These are phyloP conservation scores for Saturnispora diversa DNA, from an alignment of 805 yeast genomes.

Conservation along the genomic window DNA sequence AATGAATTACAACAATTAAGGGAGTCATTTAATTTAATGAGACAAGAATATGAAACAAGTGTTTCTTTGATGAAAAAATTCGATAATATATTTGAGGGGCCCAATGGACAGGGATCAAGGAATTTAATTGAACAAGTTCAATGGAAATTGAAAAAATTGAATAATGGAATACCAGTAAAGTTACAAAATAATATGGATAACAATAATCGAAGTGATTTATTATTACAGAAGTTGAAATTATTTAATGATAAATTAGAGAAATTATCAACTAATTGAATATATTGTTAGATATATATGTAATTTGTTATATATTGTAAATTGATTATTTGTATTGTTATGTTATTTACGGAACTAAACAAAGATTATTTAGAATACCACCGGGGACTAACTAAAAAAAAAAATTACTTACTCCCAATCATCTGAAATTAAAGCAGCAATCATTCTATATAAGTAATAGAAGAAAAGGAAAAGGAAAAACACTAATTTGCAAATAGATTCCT, in stretches of 20 bases:
- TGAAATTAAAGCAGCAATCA: slow-evolving; percentile 86
- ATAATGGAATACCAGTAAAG: not conserved
- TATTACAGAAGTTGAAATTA: slow-evolving; percentile 23
- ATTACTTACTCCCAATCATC: slow-evolving; percentile 36
- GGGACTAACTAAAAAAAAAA: not conserved
- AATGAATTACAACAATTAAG: slow-evolving; percentile 19
- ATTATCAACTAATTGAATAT: slow-evolving; percentile 5
- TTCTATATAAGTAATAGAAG: slow-evolving; percentile 91
- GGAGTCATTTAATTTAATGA: slow-evolving; percentile 11
- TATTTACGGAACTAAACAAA: too few relatives aligned
- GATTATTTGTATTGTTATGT: too few relatives aligned
- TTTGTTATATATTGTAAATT: not conserved
- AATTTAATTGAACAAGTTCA: slow-evolving; percentile 10
- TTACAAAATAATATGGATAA: slow-evolving; percentile 2
- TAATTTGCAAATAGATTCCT: slow-evolving; percentile 81
- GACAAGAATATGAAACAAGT: slow-evolving; percentile 15
- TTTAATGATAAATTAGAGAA: slow-evolving; percentile 23
- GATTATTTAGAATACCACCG: too few relatives aligned
- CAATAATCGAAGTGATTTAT: too few relatives aligned
- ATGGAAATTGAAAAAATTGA: slow-evolving; percentile 17
- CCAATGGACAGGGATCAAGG: too few relatives aligned
- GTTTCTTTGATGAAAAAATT: slow-evolving; percentile 1
- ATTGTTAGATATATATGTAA: not conserved
- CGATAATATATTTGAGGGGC: slow-evolving; percentile 8
- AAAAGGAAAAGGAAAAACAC: slow-evolving; percentile 88